Evolutionary conservation across 1,284 basidiomycete genomes (phyloP).

Genomic region (Austroboletus novae-zelandiae): DNA sequence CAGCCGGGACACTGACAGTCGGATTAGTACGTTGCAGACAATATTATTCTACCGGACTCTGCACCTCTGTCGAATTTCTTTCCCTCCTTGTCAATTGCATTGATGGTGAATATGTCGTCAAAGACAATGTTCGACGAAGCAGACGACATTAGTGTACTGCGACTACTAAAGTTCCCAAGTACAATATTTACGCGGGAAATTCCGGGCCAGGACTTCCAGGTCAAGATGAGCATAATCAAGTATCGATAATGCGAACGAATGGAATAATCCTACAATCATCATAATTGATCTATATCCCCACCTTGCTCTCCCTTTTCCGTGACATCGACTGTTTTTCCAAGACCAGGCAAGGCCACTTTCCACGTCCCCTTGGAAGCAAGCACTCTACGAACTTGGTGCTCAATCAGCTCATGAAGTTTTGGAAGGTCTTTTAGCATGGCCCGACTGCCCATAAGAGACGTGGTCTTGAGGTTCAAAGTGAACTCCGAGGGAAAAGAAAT

Average conservation of each 20-base stretch:
- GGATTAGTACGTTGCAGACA: constrained; percentile 2
- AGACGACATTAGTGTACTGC: too few relatives aligned
- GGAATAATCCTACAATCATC: neutral
- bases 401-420: constrained; percentile 79
- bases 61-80: constrained; percentile 96
- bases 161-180: too few relatives aligned
- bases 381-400: constrained; percentile 62
- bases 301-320: constrained; percentile 36
- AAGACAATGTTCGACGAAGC: constrained; percentile 77
- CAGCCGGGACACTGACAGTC: constrained; percentile 70
- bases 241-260: neutral
- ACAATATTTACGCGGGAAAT: too few relatives aligned
- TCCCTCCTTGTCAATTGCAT: constrained; percentile 86
- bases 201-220: too few relatives aligned
- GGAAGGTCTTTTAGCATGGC: constrained; percentile 82
- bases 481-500: constrained; percentile 65
- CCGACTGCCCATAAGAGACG: constrained; percentile 77
- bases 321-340: constrained; percentile 46
- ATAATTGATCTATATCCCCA: constrained; percentile 1
- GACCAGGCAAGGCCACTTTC: constrained; percentile 66
- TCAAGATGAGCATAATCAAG: too few relatives aligned
- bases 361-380: constrained; percentile 64
- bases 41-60: constrained; percentile 16
- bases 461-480: constrained; percentile 67
- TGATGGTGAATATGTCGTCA: constrained; percentile 87